Evolutionary conservation across 192 early-diverging fungal genomes (phyloP).

Genomic region (Umbelopsis sp.): DNA sequence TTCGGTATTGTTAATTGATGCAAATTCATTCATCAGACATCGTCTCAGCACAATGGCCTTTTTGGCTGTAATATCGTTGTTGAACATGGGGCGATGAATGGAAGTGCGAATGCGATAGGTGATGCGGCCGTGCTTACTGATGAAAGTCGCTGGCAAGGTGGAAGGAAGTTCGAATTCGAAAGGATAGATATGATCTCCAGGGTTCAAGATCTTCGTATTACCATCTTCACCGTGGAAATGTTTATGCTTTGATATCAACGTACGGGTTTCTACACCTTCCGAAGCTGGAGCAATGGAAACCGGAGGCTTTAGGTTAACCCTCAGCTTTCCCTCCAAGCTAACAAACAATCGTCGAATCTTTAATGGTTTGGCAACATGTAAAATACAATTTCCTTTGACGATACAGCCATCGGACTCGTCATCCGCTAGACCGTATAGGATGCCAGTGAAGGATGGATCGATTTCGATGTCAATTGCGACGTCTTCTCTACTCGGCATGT

Average conservation of each 20-base stretch:
- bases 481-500: conserved; percentile 24
- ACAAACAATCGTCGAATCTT: conserved; percentile 30
- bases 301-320: conserved; percentile 21
- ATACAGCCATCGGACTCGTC: conserved; percentile 42
- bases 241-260: conserved; percentile 23
- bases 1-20: background rate
- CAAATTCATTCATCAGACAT: conserved; percentile 38
- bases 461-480: conserved; percentile 18
- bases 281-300: conserved; percentile 13
- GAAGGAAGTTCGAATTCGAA: conserved; percentile 34
- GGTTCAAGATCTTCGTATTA: conserved; percentile 20
- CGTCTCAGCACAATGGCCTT: conserved; percentile 49
- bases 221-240: conserved; percentile 35
- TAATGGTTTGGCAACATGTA: conserved; percentile 26
- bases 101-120: conserved; percentile 44
- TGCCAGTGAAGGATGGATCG: conserved; percentile 37
- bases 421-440: conserved; percentile 27
- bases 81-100: conserved; percentile 45
- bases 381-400: conserved; percentile 25
- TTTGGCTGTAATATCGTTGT: conserved; percentile 41
- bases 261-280: conserved; percentile 27
- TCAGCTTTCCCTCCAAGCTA: conserved; percentile 34
- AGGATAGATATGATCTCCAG: conserved; percentile 30
- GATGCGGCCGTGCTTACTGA: conserved; percentile 50
- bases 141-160: conserved; percentile 45